A percentile compares a stretch with the other conserved stretches of the same genome.
These are phyloP conservation scores for Lactarius quietus DNA, from an alignment of 768 basidiomycete species.

Conservation along the genomic window DNA sequence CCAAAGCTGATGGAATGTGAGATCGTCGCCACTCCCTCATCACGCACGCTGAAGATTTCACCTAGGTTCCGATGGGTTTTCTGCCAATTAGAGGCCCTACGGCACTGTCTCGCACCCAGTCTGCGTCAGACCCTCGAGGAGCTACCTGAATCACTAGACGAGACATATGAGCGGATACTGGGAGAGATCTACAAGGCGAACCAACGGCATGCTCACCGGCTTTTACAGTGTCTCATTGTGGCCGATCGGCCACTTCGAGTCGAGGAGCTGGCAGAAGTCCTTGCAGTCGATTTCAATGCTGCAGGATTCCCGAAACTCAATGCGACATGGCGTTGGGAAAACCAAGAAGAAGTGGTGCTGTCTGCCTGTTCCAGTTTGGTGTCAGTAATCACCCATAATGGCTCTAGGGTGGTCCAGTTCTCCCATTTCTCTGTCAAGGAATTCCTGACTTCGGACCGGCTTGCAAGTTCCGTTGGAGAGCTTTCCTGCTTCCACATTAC, in stretches of 20 bases:
- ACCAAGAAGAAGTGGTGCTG: not conserved
- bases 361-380: too few species aligned
- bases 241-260: not conserved
- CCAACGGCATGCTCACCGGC: not conserved
- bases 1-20: conserved; percentile 4
- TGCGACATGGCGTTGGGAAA: not conserved
- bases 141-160: not conserved
- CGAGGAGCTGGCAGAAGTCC: conserved; percentile 1
- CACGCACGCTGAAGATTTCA: not conserved
- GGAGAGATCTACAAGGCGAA: not conserved
- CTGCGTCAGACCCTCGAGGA: not conserved
- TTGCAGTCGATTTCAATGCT: not conserved
- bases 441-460: not conserved
- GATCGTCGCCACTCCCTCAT: not conserved
- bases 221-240: not conserved
- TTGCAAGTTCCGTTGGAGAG: not conserved
- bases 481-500: not conserved
- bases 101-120: not conserved
- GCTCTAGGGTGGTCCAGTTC: too few species aligned
- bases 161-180: not conserved
- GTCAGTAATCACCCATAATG: too few species aligned
- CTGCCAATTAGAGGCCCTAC: not conserved
- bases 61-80: too few species aligned
- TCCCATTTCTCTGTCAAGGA: too few species aligned
- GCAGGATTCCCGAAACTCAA: not conserved